These are phyloP conservation scores for Stropharia rugosoannulata DNA, from an alignment of 768 basidiomycete species.

Conservation along the genomic window DNA sequence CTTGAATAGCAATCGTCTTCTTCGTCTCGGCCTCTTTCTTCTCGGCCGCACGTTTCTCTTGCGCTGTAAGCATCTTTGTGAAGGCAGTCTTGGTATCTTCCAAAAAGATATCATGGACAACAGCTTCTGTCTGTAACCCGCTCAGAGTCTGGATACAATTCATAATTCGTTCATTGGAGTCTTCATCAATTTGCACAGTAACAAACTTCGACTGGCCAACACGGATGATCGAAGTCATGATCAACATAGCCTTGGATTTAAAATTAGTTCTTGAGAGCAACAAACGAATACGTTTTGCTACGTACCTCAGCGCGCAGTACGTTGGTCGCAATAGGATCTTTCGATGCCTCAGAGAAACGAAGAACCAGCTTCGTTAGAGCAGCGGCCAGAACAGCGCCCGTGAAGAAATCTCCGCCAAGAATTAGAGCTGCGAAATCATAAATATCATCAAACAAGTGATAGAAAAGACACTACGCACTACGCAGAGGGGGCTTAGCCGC, in stretches of 20 bases:
- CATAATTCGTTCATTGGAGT: constrained; percentile 94
- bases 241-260: constrained; percentile 77
- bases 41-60: constrained; percentile 93
- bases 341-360: constrained; percentile 59
- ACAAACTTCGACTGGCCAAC: constrained; percentile 97
- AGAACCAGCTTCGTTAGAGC: constrained; percentile 91
- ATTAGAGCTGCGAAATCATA: constrained; percentile 59
- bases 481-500: constrained; percentile 90
- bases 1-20: constrained; percentile 74
- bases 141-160: constrained; percentile 94
- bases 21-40: constrained; percentile 81
- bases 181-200: constrained; percentile 95
- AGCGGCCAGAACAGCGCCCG: constrained; percentile 85
- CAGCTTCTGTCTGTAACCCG: constrained; percentile 58
- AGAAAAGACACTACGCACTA: constrained; percentile 39
- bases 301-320: constrained; percentile 81
- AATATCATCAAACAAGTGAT: neutral
- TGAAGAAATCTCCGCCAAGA: constrained; percentile 96
- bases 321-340: constrained; percentile 53
- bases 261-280: neutral
- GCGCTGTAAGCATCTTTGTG: constrained; percentile 92
- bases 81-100: constrained; percentile 90
- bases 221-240: constrained; percentile 96
- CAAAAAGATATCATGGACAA: constrained; percentile 72
- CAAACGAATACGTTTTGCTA: neutral